Percentiles rank a stretch among this genome's conserved stretches.
These are phyloP conservation scores for Ustilago trichophora DNA, from an alignment of 1,284 basidiomycete genomes.

Conservation along the genomic window DNA sequence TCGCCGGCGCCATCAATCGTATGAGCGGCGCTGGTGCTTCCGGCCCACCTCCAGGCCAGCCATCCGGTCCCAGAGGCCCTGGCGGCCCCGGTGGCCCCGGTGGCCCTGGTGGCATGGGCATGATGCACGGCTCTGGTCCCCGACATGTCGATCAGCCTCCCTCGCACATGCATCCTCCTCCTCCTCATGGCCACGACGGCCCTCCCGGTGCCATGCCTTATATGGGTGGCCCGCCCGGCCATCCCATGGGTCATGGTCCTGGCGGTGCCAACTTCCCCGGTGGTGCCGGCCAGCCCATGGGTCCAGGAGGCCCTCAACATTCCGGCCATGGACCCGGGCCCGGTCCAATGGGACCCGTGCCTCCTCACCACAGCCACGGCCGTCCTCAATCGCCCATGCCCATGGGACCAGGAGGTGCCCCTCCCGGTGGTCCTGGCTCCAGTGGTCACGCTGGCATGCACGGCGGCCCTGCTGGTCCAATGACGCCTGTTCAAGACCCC, in stretches of 20 bases:
- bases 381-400: conserved; percentile 45
- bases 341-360: conserved; percentile 30
- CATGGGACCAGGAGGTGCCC: conserved; percentile 36
- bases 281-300: conserved; percentile 27
- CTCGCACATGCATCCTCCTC: conserved; percentile 41
- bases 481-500: conserved; percentile 43
- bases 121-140: conserved; percentile 38
- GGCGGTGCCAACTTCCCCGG: conserved; percentile 23
- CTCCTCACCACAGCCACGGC: conserved; percentile 40
- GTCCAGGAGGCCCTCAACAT: conserved; percentile 34
- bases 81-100: too few relatives aligned
- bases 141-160: conserved; percentile 42
- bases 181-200: conserved; percentile 28
- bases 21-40: conserved; percentile 55
- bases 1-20: conserved; percentile 59
- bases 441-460: conserved; percentile 21
- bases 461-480: conserved; percentile 31
- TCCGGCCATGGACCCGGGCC: conserved; percentile 31
- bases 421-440: conserved; percentile 20
- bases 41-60: conserved; percentile 23
- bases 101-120: too few relatives aligned
- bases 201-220: conserved; percentile 31
- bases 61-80: conserved; percentile 26
- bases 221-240: conserved; percentile 32
- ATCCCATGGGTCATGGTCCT: conserved; percentile 27